Evolutionary conservation across 345 rosid genomes (phyloP).

Genomic region (Salix purpurea): DNA sequence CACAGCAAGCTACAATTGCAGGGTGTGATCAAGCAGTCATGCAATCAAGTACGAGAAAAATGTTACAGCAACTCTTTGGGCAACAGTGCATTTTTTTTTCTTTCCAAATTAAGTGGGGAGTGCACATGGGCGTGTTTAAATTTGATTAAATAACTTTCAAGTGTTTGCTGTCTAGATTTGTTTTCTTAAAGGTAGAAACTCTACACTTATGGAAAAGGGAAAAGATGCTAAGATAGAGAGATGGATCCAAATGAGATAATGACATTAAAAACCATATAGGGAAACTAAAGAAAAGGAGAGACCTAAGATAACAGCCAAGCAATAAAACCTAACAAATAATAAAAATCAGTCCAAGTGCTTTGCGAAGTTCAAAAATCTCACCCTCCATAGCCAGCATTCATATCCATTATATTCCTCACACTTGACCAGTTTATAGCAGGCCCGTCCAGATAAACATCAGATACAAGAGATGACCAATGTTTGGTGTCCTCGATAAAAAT

Average conservation of each 20-base stretch:
- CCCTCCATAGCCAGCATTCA: slow-evolving; percentile 98
- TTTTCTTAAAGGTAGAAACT: too few relatives aligned
- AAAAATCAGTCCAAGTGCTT: neutral
- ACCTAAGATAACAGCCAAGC: neutral
- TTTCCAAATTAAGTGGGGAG: too few relatives aligned
- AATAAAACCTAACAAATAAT: neutral
- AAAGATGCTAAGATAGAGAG: neutral
- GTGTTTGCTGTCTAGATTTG: too few relatives aligned
- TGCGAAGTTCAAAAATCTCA: slow-evolving; percentile 25
- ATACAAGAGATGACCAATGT: slow-evolving; percentile 65
- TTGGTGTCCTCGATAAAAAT: slow-evolving; percentile 51
- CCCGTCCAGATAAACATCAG: slow-evolving; percentile 58
- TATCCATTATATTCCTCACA: slow-evolving; percentile 78
- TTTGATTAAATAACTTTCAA: too few relatives aligned
- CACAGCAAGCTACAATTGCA: neutral
- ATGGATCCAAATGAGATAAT: too few relatives aligned
- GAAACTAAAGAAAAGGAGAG: too few relatives aligned
- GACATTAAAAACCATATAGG: too few relatives aligned
- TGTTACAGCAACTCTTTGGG: too few relatives aligned
- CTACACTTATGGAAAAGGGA: neutral
- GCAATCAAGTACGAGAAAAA: too few relatives aligned
- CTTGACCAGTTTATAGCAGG: slow-evolving; percentile 61
- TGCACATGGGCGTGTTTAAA: too few relatives aligned
- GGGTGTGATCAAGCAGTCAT: neutral
- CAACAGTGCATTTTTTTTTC: too few relatives aligned